Evolutionary conservation across 495 filamentous ascomycete species (phyloP).

Genomic region (Penicillium bovifimosum): DNA sequence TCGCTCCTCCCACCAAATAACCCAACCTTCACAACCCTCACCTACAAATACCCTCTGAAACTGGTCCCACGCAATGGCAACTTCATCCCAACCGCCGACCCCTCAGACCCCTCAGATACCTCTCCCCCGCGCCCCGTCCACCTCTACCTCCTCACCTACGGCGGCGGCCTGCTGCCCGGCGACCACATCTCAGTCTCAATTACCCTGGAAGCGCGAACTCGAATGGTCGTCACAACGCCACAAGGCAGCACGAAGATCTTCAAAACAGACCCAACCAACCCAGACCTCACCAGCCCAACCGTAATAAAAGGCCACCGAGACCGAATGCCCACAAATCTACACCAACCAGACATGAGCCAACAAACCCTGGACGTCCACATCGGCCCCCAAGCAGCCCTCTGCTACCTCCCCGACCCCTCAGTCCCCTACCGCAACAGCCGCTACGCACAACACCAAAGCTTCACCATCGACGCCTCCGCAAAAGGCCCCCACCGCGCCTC

Average conservation of each 20-base stretch:
- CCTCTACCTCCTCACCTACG: slow-evolving; percentile 90
- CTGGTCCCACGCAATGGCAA: slow-evolving; percentile 65
- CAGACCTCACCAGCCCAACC: slow-evolving; percentile 12
- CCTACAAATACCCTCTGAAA: slow-evolving; percentile 92
- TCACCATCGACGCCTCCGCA: slow-evolving; percentile 57
- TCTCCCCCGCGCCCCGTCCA: slow-evolving; percentile 43
- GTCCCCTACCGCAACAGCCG: slow-evolving; percentile 78
- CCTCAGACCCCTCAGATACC: slow-evolving; percentile 22
- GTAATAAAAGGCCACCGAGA: slow-evolving; percentile 29
- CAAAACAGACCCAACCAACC: slow-evolving; percentile 54
- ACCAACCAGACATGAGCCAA: slow-evolving; percentile 49
- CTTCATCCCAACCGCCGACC: slow-evolving; percentile 27
- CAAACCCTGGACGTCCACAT: slow-evolving; percentile 66
- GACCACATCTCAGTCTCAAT: slow-evolving; percentile 73
- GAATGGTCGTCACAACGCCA: slow-evolving; percentile 73
- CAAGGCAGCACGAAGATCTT: slow-evolving; percentile 97
- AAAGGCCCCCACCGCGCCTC: slow-evolving; percentile 37
- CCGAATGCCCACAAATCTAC: slow-evolving; percentile 19
- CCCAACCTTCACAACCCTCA: slow-evolving; percentile 66
- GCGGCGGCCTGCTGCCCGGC: slow-evolving; percentile 83
- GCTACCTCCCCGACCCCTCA: slow-evolving; percentile 88
- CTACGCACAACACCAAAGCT: slow-evolving; percentile 77
- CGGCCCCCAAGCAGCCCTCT: slow-evolving; percentile 59
- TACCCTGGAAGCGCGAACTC: slow-evolving; percentile 55
- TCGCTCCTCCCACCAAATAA: slow-evolving; percentile 64